Evolutionary conservation across 129 eudicot genomes (phyloP).

Genomic region (Escallonia rubra): DNA sequence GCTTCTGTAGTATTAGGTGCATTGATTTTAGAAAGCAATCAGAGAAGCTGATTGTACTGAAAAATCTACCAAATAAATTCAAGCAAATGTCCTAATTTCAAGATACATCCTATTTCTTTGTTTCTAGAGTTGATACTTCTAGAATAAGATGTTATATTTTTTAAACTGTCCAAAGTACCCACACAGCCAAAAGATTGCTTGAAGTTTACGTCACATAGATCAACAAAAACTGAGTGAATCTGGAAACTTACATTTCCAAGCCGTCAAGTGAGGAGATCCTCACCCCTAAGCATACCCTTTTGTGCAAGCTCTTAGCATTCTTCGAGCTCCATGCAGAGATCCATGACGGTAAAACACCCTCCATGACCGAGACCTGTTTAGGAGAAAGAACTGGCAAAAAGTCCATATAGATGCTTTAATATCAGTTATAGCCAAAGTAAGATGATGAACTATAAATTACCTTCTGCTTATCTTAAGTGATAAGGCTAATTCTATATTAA

Average conservation of each 20-base stretch:
- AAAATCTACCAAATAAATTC: slow-evolving; percentile 4
- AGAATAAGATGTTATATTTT: too few species aligned
- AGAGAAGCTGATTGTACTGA: not conserved
- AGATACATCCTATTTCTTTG: not conserved
- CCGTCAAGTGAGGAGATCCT: slow-evolving; percentile 63
- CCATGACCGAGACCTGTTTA: slow-evolving; percentile 63
- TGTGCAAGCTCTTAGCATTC: slow-evolving; percentile 30
- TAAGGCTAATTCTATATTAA: too few species aligned
- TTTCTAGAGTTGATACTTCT: not conserved
- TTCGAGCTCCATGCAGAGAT: slow-evolving; percentile 55
- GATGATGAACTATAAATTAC: not conserved
- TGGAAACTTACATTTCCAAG: slow-evolving; percentile 59
- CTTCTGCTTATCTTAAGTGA: not conserved
- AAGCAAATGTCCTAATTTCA: not conserved
- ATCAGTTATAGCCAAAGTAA: not conserved
- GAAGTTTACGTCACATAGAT: slow-evolving; percentile 1
- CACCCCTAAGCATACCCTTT: slow-evolving; percentile 54
- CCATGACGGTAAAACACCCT: slow-evolving; percentile 93
- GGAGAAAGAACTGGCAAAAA: slow-evolving; percentile 65
- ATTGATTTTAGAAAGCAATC: slow-evolving; percentile 2
- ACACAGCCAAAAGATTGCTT: not conserved
- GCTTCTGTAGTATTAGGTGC: not conserved
- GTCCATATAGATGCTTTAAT: slow-evolving; percentile 10
- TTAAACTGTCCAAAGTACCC: not conserved
- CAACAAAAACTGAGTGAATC: slow-evolving; percentile 6